phyloP scores from a whole-genome alignment of 164 flowering plant genomes.

The Nymphaea thermarum region DNA sequence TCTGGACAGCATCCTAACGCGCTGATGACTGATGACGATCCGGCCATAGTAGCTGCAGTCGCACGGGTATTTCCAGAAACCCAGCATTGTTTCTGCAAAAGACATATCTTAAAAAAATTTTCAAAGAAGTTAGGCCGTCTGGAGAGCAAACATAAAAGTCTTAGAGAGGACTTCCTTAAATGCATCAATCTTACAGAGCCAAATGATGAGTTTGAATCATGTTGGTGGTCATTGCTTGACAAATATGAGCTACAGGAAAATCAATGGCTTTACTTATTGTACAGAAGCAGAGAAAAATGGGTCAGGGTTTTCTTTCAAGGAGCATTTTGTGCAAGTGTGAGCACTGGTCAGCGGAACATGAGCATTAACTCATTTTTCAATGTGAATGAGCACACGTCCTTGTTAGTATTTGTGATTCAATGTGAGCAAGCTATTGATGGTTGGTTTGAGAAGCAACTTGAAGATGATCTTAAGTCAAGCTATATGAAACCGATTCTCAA shows the following conservation, averaged over 20 bases:
- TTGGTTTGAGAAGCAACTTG: constrained; percentile 44
- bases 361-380: constrained; percentile 45
- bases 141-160: constrained; percentile 31
- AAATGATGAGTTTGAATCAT: constrained; percentile 55
- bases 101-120: constrained; percentile 54
- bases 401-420: constrained; percentile 32
- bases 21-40: constrained; percentile 45
- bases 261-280: constrained; percentile 49
- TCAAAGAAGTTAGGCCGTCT: constrained; percentile 45
- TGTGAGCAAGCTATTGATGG: constrained; percentile 43
- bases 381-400: constrained; percentile 51
- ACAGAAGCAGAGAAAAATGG: constrained; percentile 43
- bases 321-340: constrained; percentile 45
- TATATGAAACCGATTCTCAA: constrained; percentile 50
- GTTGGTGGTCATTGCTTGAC: constrained; percentile 43
- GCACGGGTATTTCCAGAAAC: constrained; percentile 38
- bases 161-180: constrained; percentile 44
- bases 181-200: constrained; percentile 51
- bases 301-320: constrained; percentile 47
- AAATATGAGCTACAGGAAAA: constrained; percentile 42
- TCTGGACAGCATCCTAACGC: constrained; percentile 37
- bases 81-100: constrained; percentile 49
- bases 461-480: constrained; percentile 53
- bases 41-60: constrained; percentile 36
- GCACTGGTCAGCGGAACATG: constrained; percentile 27